phyloP scores from a whole-genome alignment of 1,139 yeast species.

The Zygoascus meyerae region DNA sequence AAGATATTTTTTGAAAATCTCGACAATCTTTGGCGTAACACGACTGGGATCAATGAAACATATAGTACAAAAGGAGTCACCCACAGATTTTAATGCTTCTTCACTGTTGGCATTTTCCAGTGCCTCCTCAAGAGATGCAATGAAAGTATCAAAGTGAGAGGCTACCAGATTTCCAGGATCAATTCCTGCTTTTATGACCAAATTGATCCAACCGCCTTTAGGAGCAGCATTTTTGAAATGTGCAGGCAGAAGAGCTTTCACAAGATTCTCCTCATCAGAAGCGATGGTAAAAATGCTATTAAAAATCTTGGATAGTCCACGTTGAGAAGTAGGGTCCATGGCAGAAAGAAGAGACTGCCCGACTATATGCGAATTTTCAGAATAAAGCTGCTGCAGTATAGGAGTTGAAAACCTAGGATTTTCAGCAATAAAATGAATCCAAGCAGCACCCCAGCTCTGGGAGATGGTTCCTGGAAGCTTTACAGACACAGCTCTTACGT shows the following conservation, averaged over 20 bases:
- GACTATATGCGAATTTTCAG: conserved; percentile 14
- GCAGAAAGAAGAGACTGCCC: conserved; percentile 6
- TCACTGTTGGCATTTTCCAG: not conserved
- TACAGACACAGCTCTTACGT: conserved; percentile 23
- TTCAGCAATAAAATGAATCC: conserved; percentile 27
- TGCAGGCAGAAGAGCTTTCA: conserved; percentile 47
- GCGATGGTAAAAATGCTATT: conserved; percentile 41
- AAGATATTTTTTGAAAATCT: conserved; percentile 21
- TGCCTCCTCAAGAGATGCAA: not conserved
- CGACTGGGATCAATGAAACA: conserved; percentile 64
- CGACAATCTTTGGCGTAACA: conserved; percentile 49
- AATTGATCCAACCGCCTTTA: conserved; percentile 73
- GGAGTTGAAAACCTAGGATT: conserved; percentile 13
- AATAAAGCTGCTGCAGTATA: conserved; percentile 15
- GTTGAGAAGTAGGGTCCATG: conserved; percentile 3
- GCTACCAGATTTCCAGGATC: conserved; percentile 47
- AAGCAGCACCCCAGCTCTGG: conserved; percentile 24
- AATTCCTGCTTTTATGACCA: conserved; percentile 53
- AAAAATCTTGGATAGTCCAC: conserved; percentile 23
- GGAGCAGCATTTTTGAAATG: conserved; percentile 44
- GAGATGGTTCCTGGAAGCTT: conserved; percentile 23
- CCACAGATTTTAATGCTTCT: conserved; percentile 1
- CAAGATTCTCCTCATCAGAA: conserved; percentile 33
- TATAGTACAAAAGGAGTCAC: conserved; percentile 52
- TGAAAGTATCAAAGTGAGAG: not conserved